Evolutionary conservation across 805 yeast species (phyloP).

Genomic region (Saccharomycopsis javanensis): DNA sequence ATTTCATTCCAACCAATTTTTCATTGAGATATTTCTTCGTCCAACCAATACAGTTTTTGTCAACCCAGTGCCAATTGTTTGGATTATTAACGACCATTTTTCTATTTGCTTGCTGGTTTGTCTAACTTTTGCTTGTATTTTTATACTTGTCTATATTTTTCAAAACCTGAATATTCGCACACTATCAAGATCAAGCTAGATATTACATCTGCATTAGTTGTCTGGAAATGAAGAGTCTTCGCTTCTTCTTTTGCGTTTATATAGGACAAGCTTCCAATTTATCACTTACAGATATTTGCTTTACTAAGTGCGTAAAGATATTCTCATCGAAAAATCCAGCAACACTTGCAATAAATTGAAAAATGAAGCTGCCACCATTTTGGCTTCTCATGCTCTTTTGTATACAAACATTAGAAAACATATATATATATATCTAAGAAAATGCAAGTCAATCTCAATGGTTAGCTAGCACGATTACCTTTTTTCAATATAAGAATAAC

Average conservation of each 20-base stretch:
- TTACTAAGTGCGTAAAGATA: not conserved
- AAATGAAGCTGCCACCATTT: not conserved
- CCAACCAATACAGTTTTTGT: conserved; percentile 94
- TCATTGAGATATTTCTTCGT: conserved; percentile 64
- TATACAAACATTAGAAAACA: not conserved
- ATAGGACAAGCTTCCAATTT: not conserved
- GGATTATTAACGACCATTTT: conserved; percentile 92
- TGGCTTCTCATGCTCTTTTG: too few relatives aligned
- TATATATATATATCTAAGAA: not conserved
- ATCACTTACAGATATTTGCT: not conserved
- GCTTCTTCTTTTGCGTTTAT: not conserved
- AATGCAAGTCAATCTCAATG: too few relatives aligned
- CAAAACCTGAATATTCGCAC: not conserved
- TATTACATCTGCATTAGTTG: too few relatives aligned
- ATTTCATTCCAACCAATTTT: conserved; percentile 41
- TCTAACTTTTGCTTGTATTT: not conserved
- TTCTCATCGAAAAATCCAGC: not conserved
- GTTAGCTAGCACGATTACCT: too few relatives aligned
- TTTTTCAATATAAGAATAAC: too few relatives aligned
- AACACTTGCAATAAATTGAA: not conserved
- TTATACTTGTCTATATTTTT: not conserved
- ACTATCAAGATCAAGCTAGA: too few relatives aligned
- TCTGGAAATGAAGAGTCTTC: too few relatives aligned
- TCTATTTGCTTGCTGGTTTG: not conserved
- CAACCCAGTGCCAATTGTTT: conserved; percentile 99